Evolutionary conservation across 2,329 filamentous ascomycete genomes (phyloP).

Genomic region (Penicillium capsulatum): DNA sequence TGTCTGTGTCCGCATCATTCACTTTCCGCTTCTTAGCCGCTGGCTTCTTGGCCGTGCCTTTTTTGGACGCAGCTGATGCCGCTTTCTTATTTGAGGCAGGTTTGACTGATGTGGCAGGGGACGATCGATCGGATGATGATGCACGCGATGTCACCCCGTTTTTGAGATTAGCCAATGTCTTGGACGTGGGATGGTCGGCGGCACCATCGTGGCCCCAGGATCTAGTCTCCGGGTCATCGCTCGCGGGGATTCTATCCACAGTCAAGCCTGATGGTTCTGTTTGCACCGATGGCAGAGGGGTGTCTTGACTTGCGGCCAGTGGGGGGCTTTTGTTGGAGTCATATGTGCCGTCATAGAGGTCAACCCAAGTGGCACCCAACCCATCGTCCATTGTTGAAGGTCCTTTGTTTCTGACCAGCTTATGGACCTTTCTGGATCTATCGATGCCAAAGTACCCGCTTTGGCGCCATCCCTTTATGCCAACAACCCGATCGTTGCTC

Average conservation of each 20-base stretch:
- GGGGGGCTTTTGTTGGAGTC: conserved; percentile 13
- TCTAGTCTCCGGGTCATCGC: conserved; percentile 27
- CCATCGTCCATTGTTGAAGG: conserved; percentile 11
- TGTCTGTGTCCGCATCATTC: conserved; percentile 35
- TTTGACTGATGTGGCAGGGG: conserved; percentile 37
- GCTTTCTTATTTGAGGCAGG: conserved; percentile 31
- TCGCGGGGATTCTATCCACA: conserved; percentile 29
- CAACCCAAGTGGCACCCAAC: conserved; percentile 28
- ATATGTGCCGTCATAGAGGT: conserved; percentile 33
- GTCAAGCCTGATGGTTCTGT: conserved; percentile 29
- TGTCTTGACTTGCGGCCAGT: conserved; percentile 15
- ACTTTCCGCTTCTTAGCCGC: conserved; percentile 42
- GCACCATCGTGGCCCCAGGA: conserved; percentile 25
- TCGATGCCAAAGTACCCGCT: conserved; percentile 39
- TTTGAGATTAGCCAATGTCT: conserved; percentile 40
- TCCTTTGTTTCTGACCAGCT: conserved; percentile 27
- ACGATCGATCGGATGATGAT: conserved; percentile 38
- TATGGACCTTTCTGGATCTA: conserved; percentile 34
- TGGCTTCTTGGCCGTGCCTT: conserved; percentile 39
- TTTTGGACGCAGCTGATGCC: conserved; percentile 32
- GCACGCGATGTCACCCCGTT: conserved; percentile 28
- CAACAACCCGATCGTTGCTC: conserved; percentile 35
- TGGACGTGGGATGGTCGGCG: conserved; percentile 36
- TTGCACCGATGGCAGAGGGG: conserved; percentile 30
- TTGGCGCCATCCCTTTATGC: conserved; percentile 38